A percentile compares a stretch with the other conserved stretches of the same genome.
Evolutionary conservation across 1,284 basidiomycete genomes (phyloP).

Genomic region (Tetrapyrgos nigripes): DNA sequence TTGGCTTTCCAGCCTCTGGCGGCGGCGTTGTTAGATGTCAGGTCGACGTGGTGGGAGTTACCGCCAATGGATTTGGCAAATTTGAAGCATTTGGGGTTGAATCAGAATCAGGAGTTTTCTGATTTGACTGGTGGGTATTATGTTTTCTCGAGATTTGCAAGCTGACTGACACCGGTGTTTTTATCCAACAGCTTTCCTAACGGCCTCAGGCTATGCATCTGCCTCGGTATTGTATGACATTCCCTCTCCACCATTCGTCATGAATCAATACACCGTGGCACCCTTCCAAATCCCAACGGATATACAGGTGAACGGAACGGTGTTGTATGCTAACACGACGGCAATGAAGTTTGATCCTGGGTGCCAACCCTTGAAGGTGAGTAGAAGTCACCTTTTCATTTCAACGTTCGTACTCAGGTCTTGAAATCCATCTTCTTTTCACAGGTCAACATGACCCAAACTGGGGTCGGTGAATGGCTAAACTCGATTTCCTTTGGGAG

Average conservation of each 20-base stretch:
- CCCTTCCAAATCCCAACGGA: slow-evolving; percentile 45
- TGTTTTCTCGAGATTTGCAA: slow-evolving; percentile 15
- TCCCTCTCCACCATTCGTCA: slow-evolving; percentile 49
- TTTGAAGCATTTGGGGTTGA: slow-evolving; percentile 44
- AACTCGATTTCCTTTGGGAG: slow-evolving; percentile 45
- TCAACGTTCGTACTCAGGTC: neutral
- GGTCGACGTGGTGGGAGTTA: slow-evolving; percentile 43
- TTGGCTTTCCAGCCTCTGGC: slow-evolving; percentile 57
- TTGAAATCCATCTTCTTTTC: slow-evolving; percentile 24
- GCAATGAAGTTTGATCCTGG: slow-evolving; percentile 51
- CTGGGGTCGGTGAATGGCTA: slow-evolving; percentile 42
- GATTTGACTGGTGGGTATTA: slow-evolving; percentile 59
- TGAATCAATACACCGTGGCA: slow-evolving; percentile 49
- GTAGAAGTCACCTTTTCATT: slow-evolving; percentile 9
- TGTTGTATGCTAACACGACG: slow-evolving; percentile 49
- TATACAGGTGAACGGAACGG: slow-evolving; percentile 41
- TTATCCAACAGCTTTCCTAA: slow-evolving; percentile 48
- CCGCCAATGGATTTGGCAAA: slow-evolving; percentile 37
- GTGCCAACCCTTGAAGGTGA: slow-evolving; percentile 46
- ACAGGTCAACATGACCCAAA: slow-evolving; percentile 36
- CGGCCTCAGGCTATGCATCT: slow-evolving; percentile 58
- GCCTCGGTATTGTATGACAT: slow-evolving; percentile 51
- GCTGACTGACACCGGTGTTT: neutral
- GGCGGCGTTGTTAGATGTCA: slow-evolving; percentile 52
- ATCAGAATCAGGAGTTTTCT: slow-evolving; percentile 46